Base-by-base conservation (phyloP, 2,329 filamentous ascomycete genomes). In the Bipolaris cookei region DNA sequence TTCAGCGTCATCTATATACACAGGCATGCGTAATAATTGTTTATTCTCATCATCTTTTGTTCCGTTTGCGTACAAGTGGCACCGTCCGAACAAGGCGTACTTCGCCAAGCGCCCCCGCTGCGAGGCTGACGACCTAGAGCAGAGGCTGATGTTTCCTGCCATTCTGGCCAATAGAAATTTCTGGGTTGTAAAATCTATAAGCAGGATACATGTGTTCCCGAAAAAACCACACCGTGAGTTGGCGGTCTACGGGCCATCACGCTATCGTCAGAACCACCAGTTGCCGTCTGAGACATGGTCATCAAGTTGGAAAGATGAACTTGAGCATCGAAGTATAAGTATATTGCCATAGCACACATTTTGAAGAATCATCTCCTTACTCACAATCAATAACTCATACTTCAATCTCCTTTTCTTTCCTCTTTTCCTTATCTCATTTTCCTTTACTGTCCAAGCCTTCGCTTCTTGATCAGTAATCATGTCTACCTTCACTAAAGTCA, bases 401-500 rank as follows among this genome's bases (percentile, higher is more conserved):
- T 66, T 46, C 34, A 56, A 45, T 55, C 55, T 65, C 50, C 43
- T 58, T 48, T 68, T 59, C 54, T 46, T 56, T 58, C 62, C 55
- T 62, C 50, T 38, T 64, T 66, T 63, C 37, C 44, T 25, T 43
- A 41, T 62, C 51, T 62, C 44, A 42, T 54, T 59, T 59, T 25
- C 39, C 38, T 60, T 64, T 67, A 44, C 59, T 62, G 62, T 68
- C 44, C 58, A 56, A 54, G 41, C 18, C 42, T 48, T 63, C 42
- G 35, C 58, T 65, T 69, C 61, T 62, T 60, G 55, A 59, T 61
- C 61, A 66, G 51, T 64, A 61, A 75, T 61, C 66, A 78, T 77
- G 76, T 59, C 72, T 64, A 60, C 65, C 59, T 65, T 74, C 63
- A 68, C 65, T 41, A 77, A 75, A 52, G 42, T 73, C 58, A 32